phyloP scores from a whole-genome alignment of 352 stramenopile genomes.

The Blastocystis hominis region DNA sequence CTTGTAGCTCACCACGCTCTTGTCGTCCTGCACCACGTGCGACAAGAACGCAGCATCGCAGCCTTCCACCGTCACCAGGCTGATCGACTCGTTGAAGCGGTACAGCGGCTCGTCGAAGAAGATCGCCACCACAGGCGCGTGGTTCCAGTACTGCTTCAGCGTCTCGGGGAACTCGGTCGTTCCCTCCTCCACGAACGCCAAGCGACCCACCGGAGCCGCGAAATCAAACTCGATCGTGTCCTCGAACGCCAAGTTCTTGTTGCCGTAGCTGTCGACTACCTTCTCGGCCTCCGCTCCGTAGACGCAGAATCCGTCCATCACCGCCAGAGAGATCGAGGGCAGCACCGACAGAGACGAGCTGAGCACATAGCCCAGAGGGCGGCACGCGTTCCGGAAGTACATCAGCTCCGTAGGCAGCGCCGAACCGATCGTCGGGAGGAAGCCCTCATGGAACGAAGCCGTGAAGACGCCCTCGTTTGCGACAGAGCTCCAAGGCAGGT shows the following conservation, averaged over 20 bases:
- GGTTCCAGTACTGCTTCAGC: constrained; percentile 7
- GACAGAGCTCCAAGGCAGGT: neutral
- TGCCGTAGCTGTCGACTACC: neutral
- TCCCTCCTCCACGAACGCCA: neutral
- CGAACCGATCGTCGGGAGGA: neutral
- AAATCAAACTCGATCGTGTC: constrained; percentile 37
- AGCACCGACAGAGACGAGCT: neutral
- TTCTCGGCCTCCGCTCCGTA: neutral
- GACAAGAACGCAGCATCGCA: neutral
- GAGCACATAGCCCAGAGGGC: neutral
- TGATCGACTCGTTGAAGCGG: neutral
- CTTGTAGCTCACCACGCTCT: neutral
- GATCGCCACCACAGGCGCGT: constrained; percentile 4
- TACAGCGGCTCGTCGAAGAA: constrained; percentile 25
- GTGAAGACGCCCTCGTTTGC: neutral
- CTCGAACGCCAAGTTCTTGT: neutral
- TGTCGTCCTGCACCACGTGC: neutral
- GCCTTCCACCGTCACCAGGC: neutral
- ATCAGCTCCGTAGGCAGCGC: neutral
- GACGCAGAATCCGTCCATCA: constrained; percentile 3
- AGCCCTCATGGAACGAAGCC: neutral
- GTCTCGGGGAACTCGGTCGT: neutral
- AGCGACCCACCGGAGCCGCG: neutral
- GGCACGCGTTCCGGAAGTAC: neutral
- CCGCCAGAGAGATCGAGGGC: neutral